Evolutionary conservation across 768 basidiomycete genomes (phyloP), one percentile per base, ranked within the genome.

Genomic region (Mycena sanguinolenta): DNA sequence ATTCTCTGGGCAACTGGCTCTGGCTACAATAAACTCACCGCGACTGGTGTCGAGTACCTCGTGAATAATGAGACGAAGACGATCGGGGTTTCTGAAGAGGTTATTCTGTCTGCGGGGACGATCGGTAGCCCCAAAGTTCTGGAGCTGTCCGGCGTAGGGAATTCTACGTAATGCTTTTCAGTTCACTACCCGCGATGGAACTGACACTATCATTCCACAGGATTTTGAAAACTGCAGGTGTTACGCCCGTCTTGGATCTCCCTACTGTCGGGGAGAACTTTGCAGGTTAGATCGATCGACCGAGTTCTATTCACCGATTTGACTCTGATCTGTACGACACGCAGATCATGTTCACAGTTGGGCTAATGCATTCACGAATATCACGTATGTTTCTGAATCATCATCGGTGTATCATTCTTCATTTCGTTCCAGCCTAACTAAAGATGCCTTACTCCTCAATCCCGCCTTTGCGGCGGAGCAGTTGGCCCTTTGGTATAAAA

Each of bases 21-120:
- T 5, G 49, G 57, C 2, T 64, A 50, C 16, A 38, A 46, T 1
- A 81, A 80, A 58, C 78, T 85, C 34, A 82, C 79, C 21, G 88
- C 86, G 2, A 82, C 77, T 55, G 84, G 81, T 10, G 84, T 90
- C n/a, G 82, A 84, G 71, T 89, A 84, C 75, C 80, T 86, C 10
- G 79, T 76, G 6, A 69, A 66, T 54, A 70, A 73, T 42, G 55
- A 77, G 36, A 71, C 74, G 30, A 75, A 79, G 67, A 83, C 81
- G 4, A 82, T 88, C 59, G 80, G 77, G n/a, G 86, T 87, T 19
- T 82, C 79, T 65, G 86, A 86, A 74, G 89, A 89, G 75, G 88
- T 87, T 46, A 83, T 89, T 52, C 73, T 85, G 5, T 75, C 84
- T 4, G 83, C 81, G 4, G 87, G 87, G 21, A 79, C 84, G 0